phyloP scores from a whole-genome alignment of 2,329 filamentous ascomycete genomes.

The Trichoderma asperellum region DNA sequence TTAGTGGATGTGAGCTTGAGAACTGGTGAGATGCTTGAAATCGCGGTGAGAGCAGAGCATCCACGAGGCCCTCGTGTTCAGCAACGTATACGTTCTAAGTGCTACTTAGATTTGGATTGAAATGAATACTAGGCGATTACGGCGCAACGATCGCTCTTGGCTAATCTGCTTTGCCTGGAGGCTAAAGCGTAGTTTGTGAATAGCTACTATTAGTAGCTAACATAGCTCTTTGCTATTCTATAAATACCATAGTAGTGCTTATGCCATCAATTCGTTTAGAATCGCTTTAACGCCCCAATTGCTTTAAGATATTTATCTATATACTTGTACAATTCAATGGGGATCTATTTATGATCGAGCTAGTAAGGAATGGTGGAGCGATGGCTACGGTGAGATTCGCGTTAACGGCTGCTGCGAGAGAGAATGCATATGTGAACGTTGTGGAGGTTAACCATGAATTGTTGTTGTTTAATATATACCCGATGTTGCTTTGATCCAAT shows the following conservation, averaged over 20 bases:
- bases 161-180: neutral
- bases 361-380: neutral
- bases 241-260: neutral
- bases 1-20: neutral
- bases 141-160: neutral
- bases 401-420: neutral
- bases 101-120: neutral
- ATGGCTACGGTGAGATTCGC: neutral
- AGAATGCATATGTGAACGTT: neutral
- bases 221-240: neutral
- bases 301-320: neutral
- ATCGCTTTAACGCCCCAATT: neutral
- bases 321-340: neutral
- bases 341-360: neutral
- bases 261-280: neutral
- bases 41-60: neutral
- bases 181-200: neutral
- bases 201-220: neutral
- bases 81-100: neutral
- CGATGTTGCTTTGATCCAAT: neutral
- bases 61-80: neutral
- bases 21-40: neutral
- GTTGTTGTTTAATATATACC: neutral
- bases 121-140: neutral
- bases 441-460: neutral